phyloP scores from a whole-genome alignment of 1,284 basidiomycete genomes.

The Mycosarcoma maydis region DNA sequence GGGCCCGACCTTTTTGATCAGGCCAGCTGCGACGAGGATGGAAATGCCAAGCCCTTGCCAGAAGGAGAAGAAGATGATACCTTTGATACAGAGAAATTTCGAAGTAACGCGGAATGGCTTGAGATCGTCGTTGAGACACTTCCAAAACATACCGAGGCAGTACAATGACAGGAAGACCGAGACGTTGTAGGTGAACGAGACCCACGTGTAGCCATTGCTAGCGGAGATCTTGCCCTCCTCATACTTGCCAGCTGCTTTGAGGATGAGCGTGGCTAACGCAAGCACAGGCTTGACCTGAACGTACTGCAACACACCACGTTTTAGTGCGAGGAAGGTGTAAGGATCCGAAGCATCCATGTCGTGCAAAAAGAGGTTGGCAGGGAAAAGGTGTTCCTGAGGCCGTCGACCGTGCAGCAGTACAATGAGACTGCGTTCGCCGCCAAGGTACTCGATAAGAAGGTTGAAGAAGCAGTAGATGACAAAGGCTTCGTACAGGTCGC shows the following conservation, averaged over 20 bases:
- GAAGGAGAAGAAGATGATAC: slow-evolving; percentile 94
- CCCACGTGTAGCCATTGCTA: slow-evolving; percentile 77
- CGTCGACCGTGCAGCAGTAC: slow-evolving; percentile 88
- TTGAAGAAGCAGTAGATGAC: slow-evolving; percentile 82
- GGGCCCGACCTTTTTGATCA: slow-evolving; percentile 76
- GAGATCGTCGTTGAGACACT: slow-evolving; percentile 59
- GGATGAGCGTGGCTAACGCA: slow-evolving; percentile 81
- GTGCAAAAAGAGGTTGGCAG: slow-evolving; percentile 71
- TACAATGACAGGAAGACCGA: slow-evolving; percentile 69
- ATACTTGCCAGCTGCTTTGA: slow-evolving; percentile 87
- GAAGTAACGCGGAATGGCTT: slow-evolving; percentile 59
- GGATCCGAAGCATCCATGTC: slow-evolving; percentile 69
- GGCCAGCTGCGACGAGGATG: slow-evolving; percentile 82
- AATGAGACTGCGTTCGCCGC: slow-evolving; percentile 89
- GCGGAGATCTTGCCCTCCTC: slow-evolving; percentile 84
- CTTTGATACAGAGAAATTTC: slow-evolving; percentile 89
- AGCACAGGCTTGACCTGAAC: slow-evolving; percentile 94
- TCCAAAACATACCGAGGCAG: slow-evolving; percentile 64
- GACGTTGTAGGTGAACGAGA: slow-evolving; percentile 76
- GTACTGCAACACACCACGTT: slow-evolving; percentile 95
- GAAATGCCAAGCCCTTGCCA: slow-evolving; percentile 90
- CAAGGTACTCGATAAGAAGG: slow-evolving; percentile 75
- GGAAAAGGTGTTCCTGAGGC: slow-evolving; percentile 86
- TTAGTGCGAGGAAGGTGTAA: slow-evolving; percentile 90
- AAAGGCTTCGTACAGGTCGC: slow-evolving; percentile 97